Base-by-base conservation (phyloP, 106 monocot genomes). In the Hemerocallis citrina region DNA sequence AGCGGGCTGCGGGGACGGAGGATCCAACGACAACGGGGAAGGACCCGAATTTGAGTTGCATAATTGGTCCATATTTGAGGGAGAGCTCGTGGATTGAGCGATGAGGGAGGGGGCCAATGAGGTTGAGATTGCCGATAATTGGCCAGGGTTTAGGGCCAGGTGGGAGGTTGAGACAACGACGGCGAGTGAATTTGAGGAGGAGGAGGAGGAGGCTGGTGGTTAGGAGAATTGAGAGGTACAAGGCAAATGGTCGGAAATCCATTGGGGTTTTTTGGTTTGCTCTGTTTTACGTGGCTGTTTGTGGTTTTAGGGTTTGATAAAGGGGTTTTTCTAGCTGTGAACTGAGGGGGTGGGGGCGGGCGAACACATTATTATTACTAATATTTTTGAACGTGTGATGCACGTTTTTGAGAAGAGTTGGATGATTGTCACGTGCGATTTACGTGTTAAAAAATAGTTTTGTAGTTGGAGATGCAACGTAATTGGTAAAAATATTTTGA, bases 111-210 rank as follows among this genome's bases (percentile, higher is more conserved):
- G 79, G 0, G 34, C 79, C 73, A 10, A 85, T 73, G 32, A 79
- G 79, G 68, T 80, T 61, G 33, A 85, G 72, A 69, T 85, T 85
- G 2, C 84, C 84, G 59, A 85, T 85, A n/a, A 85, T 45, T 1
- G 84, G 84, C 79, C 68, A 79, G 0, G 64, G 84, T 16, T 55
- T 69, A 2, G 84, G 84, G 8, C 84, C 84, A 0, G 79, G 84
- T 0, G 84, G 84, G 3, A 80, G 79, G 55, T 73, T 72, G 8
- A 13, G 64, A 1, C 42, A 40, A 1, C 34, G 54, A 23, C 40
- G 38, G 29, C 38, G 34, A n/a, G 16, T 10, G 32, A 6, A n/a
- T 23, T 23, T 17, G n/a, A 25, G 4, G 27, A 17, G 3, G 49
- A 6, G 7, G 3, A 65, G 50, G 13, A 70, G 30, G 38, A 70